Percentiles rank a stretch among this genome's conserved stretches.
phyloP scores from a whole-genome alignment of 148 eudicot genomes.

The Hydrangea macrophylla region DNA sequence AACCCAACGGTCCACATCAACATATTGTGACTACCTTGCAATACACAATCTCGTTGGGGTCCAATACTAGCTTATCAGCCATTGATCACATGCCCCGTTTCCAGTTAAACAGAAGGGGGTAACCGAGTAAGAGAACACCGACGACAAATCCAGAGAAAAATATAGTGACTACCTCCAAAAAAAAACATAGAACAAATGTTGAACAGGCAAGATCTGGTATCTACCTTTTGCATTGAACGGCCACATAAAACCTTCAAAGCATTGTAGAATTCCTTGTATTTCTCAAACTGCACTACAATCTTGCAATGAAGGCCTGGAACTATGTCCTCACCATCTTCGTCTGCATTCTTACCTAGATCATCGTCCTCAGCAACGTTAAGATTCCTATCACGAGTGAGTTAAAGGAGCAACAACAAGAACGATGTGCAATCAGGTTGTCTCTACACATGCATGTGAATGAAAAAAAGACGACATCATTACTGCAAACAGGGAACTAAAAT shows the following conservation, averaged over 20 bases:
- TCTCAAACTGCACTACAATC: constrained; percentile 73
- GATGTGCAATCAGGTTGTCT: constrained; percentile 3
- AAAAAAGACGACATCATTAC: neutral
- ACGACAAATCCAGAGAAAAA: neutral
- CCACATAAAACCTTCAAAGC: constrained; percentile 71
- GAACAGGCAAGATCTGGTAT: constrained; percentile 9
- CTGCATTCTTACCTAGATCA: constrained; percentile 50
- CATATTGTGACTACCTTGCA: neutral
- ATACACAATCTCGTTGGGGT: neutral
- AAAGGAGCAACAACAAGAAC: constrained; percentile 20
- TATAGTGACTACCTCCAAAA: neutral
- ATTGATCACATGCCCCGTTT: neutral
- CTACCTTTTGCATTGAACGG: constrained; percentile 78
- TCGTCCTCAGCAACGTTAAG: constrained; percentile 84
- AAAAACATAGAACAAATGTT: neutral
- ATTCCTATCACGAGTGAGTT: constrained; percentile 44
- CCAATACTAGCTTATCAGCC: neutral
- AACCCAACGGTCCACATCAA: neutral
- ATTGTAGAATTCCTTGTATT: constrained; percentile 53
- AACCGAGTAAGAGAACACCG: neutral
- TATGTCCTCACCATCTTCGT: constrained; percentile 50
- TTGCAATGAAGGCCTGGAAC: constrained; percentile 78
- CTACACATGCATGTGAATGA: neutral
- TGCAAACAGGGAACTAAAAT: neutral
- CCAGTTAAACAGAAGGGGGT: neutral